Evolutionary conservation across 768 basidiomycete species (phyloP), one percentile per base, ranked within the genome.

Genomic region (Nidularia pulvinata): DNA sequence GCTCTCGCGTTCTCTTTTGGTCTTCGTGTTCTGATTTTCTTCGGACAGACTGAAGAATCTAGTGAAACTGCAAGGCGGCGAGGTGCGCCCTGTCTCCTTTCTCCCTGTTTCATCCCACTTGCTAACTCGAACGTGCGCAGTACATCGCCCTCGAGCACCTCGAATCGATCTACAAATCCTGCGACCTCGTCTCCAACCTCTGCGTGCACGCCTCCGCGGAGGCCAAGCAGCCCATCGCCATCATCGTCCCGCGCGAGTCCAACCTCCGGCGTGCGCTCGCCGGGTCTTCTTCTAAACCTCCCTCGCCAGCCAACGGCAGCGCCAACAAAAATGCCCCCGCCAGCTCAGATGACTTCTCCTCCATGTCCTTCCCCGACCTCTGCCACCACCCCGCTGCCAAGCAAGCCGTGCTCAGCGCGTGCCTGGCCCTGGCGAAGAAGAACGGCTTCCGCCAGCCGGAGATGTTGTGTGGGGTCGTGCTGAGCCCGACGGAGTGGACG

Each of bases 61-160:
- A 42, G 83, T 96, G 67, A 98, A 97, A 70, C 79, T 95, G 9
- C 80, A 82, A 49, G 78, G 83, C 46, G 92, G 92, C 53, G 92
- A 94, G 79, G 86, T 87, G 53, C 52, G 60, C 53, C 48, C 25
- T 33, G 3, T 48, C 5, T 19, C 30, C 4, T 53, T n/a, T 53
- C 61, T 9, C 61, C 47, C 50, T 13, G 3, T 16, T 39, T 39
- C 33, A 50, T 16, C 30, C 14, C 7, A 49, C 46, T 34, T 6
- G 36, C 5, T 33, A 13, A 34, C 10, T 60, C 25, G 25, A 25
- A 25, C 25, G 25, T 25, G 2, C 25, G 4, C 25, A 89, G 83
- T 96, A 95, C 75, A 93, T 96, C 66, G 94, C 94, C 14, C 80
- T 97, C 56, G 95, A 97, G 66, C 83, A 87, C 42, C 85, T 97